Evolutionary conservation across 1,139 yeast species (phyloP).

Genomic region (Nadsonia commutata): DNA sequence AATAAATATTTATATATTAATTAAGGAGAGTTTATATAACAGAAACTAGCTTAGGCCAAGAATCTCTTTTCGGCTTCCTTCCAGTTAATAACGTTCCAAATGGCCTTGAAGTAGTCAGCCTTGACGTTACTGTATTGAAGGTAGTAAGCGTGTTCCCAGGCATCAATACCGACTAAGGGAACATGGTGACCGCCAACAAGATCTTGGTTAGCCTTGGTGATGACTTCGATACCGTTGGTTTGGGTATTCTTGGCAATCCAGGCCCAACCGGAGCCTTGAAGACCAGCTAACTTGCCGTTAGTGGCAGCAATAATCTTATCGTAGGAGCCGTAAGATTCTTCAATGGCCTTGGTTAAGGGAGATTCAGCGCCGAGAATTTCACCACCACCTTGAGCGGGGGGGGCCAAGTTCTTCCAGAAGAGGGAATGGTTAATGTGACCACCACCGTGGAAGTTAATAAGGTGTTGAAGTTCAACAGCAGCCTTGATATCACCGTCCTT

Average conservation of each 20-base stretch:
- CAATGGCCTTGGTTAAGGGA: constrained; percentile 33
- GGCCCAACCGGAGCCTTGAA: constrained; percentile 92
- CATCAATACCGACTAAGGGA: constrained; percentile 88
- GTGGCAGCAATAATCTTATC: constrained; percentile 57
- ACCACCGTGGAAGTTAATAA: constrained; percentile 89
- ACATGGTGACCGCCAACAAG: constrained; percentile 59
- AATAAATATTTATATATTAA: too few relatives aligned
- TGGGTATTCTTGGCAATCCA: constrained; percentile 80
- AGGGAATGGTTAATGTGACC: constrained; percentile 79
- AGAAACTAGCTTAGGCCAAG: constrained; percentile 15
- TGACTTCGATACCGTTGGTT: constrained; percentile 70
- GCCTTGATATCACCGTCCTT: constrained; percentile 51
- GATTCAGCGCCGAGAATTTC: constrained; percentile 45
- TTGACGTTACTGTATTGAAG: constrained; percentile 90
- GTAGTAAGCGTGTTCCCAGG: constrained; percentile 98
- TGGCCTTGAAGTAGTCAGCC: constrained; percentile 88
- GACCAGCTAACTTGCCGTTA: constrained; percentile 72
- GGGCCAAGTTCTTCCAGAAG: constrained; percentile 89
- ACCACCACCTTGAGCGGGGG: constrained; percentile 73
- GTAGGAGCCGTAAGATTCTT: constrained; percentile 57
- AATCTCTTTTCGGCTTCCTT: constrained; percentile 73
- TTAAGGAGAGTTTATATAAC: too few relatives aligned
- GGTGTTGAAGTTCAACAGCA: constrained; percentile 55
- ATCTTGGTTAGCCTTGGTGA: constrained; percentile 84
- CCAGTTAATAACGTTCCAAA: constrained; percentile 97